These are phyloP conservation scores for Solanum chmielewskii DNA, from an alignment of 257 asterid species.

Conservation along the genomic window DNA sequence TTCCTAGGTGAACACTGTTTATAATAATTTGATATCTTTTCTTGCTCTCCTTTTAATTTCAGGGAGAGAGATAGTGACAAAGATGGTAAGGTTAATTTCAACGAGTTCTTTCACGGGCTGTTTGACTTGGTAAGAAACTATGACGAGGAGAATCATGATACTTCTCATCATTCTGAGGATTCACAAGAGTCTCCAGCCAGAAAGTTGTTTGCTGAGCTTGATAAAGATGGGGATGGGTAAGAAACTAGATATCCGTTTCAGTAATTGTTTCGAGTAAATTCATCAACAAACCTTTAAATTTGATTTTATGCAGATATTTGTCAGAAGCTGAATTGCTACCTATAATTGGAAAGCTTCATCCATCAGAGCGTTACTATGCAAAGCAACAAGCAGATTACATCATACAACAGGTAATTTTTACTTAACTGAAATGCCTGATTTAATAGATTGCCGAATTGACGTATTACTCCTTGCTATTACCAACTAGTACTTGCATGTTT, in stretches of 20 bases:
- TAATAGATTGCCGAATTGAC: background rate
- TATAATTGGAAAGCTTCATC: slow-evolving; percentile 79
- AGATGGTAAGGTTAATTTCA: slow-evolving; percentile 78
- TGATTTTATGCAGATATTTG: slow-evolving; percentile 39
- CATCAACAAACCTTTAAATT: background rate
- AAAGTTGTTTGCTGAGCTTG: slow-evolving; percentile 66
- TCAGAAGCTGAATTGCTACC: slow-evolving; percentile 74
- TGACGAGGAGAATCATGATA: slow-evolving; percentile 53
- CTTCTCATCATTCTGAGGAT: slow-evolving; percentile 35
- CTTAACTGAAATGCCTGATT: background rate
- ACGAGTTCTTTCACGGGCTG: slow-evolving; percentile 85
- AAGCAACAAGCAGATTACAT: slow-evolving; percentile 81
- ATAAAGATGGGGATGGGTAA: slow-evolving; percentile 92
- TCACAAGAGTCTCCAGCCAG: slow-evolving; percentile 55
- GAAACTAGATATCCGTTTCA: slow-evolving; percentile 1
- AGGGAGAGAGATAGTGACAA: slow-evolving; percentile 86
- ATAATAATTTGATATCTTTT: background rate
- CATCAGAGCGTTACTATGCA: slow-evolving; percentile 79
- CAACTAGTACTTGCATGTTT: background rate
- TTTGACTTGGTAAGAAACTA: slow-evolving; percentile 71
- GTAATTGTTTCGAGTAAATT: background rate
- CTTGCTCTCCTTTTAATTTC: slow-evolving; percentile 5
- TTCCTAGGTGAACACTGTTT: background rate
- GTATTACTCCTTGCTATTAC: background rate
- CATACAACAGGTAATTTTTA: slow-evolving; percentile 66